Evolutionary conservation across 257 asterid species (phyloP), one percentile per base, ranked within the genome.

Genomic region (Gynochthodes officinalis): DNA sequence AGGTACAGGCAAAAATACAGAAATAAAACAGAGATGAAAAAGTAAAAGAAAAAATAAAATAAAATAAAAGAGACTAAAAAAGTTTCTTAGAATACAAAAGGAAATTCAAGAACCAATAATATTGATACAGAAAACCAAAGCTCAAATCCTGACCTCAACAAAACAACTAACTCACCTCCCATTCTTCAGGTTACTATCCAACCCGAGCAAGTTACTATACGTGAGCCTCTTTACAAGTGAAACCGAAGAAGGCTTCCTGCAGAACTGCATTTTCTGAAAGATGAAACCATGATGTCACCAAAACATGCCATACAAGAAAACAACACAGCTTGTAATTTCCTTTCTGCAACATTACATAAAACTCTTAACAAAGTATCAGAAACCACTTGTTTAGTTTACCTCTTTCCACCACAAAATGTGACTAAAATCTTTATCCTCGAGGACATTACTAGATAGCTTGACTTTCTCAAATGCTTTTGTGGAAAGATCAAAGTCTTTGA

Each of bases 331-430:
- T 42, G 13, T 30, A 4, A 39, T 70, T 23, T 61, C 50, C 28
- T 44, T 27, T 40, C 46, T 54, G 52, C 50, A 53, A 59, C 19
- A 30, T 44, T 42, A 46, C 16, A 60, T 8, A 10, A 1, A 11
- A 52, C 50, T 18, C 50, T 39, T 50, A 70, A 39, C 9, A 52
- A 49, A 27, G 33, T 16, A 50, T 21, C 30, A 50, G 14, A 55
- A 79, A 42, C 43, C 61, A 37, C 46, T 60, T 73, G 77, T 69
- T 52, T 64, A 69, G 74, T 78, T 73, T 59, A 90, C 99, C 99
- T 94, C 97, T 77, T 89, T 92, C 99, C 99, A 94, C 99, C 98
- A 91, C 66, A 85, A 73, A 79, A 91, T 75, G 75, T 94, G 92
- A 71, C 81, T 83, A 82, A 84, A 76, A 73, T 91, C 90, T 83